Evolutionary conservation across 805 yeast genomes (phyloP), one percentile per base, ranked within the genome.

Genomic region (Clavispora phyllophila): DNA sequence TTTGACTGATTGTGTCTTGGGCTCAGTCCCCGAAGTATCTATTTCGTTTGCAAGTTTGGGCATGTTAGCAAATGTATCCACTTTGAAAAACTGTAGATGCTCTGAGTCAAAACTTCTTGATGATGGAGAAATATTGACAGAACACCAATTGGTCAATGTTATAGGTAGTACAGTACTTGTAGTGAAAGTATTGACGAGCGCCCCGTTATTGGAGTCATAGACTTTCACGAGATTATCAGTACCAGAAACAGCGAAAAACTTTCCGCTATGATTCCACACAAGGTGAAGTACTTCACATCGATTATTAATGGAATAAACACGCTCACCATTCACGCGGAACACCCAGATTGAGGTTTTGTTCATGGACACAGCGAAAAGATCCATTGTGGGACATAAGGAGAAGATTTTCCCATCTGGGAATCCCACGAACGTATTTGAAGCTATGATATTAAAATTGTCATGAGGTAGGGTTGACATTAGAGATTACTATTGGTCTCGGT

Each of bases 381-480:
- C 76, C 69, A 78, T 72, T 9, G 72, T 62, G 2, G 83, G 82
- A 52, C 81, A 77, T 70, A 75, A 71, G 32, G 65, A 62, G 37
- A 69, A 47, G 45, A 65, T 55, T 41, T 61, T 63, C 0, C 72
- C 72, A 45, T 69, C 73, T 29, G 66, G 54, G 31, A 56, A 48
- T 4, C 62, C 63, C 37, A 40, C 44, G 36, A 37, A 50, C 25
- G 41, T 47, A 25, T 49, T 49, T 18, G 42, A 23, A 14, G 54
- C 46, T 14, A 47, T 41, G 20, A 29, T 29, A 9, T 17, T n/a
- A 17, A 29, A 29, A 29, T 9, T 3, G 7, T 29, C 20, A 17
- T 29, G 13, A 15, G 5, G 20, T 9, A 9, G 33, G 4, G 19
- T 15, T 15, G 20, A 9, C 33, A 29, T 29, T 15, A 29, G n/a